Conservation (phyloP, 441 rosid genomes). For the Syzygium syzygioides region DNA sequence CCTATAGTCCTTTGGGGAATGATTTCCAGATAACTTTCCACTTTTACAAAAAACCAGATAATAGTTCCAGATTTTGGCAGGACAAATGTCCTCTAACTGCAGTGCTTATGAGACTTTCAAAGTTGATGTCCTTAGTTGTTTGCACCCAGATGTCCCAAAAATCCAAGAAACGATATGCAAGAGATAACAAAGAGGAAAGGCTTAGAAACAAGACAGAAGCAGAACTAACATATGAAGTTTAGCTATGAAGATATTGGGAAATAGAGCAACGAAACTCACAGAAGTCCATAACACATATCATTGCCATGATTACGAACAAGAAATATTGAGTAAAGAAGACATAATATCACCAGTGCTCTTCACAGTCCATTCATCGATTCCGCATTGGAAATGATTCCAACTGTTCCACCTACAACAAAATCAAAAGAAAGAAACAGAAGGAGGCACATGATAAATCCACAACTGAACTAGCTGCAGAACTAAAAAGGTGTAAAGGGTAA, state of each 20-base stretch:
- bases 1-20: neutral
- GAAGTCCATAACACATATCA: neutral
- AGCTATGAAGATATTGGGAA: neutral
- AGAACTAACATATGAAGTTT: neutral
- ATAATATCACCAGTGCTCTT: conserved; percentile 25
- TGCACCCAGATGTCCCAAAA: neutral
- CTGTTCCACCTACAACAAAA: conserved; percentile 41
- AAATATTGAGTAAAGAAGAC: neutral
- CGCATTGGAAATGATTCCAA: conserved; percentile 48
- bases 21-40: neutral
- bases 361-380: conserved; percentile 31
- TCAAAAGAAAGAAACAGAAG: neutral
- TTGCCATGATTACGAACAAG: neutral
- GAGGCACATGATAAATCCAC: neutral
- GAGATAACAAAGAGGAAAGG: neutral
- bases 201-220: neutral
- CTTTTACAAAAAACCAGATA: neutral
- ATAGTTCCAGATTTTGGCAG: neutral
- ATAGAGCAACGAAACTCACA: neutral
- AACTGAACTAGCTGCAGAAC: neutral
- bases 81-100: neutral
- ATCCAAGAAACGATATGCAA: neutral
- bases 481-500: neutral
- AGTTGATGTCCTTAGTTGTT: neutral
- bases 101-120: neutral